Evolutionary conservation across 139 green algal genomes (phyloP).

Genomic region (Chlamydomonas asymmetrica): DNA sequence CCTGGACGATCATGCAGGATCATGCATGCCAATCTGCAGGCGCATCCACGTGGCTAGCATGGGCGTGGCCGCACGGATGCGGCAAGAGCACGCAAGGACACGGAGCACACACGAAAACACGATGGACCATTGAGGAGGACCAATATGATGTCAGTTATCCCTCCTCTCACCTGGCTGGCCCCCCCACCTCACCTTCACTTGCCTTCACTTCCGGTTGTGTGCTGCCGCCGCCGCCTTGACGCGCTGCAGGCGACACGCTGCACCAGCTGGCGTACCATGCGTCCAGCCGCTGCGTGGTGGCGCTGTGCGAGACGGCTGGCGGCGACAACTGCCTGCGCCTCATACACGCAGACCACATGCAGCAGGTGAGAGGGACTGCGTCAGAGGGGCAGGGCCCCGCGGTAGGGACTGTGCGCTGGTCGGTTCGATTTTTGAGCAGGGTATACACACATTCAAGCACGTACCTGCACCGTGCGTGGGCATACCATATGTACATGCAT

Average conservation of each 20-base stretch:
- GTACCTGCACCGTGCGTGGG: too few relatives aligned
- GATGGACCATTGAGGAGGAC: too few relatives aligned
- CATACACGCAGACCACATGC: slow-evolving; percentile 32
- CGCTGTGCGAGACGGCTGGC: slow-evolving; percentile 7
- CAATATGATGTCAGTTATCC: too few relatives aligned
- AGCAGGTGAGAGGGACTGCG: slow-evolving; percentile 11
- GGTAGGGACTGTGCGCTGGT: neutral
- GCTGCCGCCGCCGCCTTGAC: neutral
- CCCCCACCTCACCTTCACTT: too few relatives aligned
- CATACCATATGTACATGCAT: too few relatives aligned
- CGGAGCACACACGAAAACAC: too few relatives aligned
- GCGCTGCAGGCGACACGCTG: slow-evolving; percentile 30
- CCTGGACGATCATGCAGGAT: neutral
- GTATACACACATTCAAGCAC: too few relatives aligned
- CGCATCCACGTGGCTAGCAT: neutral
- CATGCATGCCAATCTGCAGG: neutral
- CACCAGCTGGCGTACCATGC: slow-evolving; percentile 29
- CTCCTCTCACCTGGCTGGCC: too few relatives aligned
- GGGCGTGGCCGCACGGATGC: neutral
- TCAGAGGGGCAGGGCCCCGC: neutral
- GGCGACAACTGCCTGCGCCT: slow-evolving; percentile 27
- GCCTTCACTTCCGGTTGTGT: neutral
- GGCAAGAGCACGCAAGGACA: neutral
- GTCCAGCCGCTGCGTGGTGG: slow-evolving; percentile 22
- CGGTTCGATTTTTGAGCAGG: too few relatives aligned